A percentile compares a stretch with the other conserved stretches of the same genome.
Conservation (phyloP, 306 rosid genomes). For the Corylus heterophylla region DNA sequence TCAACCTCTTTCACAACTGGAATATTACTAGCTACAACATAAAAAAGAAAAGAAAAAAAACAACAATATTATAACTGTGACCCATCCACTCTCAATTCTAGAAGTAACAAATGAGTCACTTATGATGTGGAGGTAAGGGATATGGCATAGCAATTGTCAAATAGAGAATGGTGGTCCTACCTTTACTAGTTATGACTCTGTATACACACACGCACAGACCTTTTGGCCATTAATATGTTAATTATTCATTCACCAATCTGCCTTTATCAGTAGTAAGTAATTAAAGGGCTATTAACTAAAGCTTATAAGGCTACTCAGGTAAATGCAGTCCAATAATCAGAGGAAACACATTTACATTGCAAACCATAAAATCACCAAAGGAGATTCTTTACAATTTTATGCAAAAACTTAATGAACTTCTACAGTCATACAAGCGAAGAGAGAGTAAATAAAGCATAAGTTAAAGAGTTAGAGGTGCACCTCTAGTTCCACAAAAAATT, state of each 20-base stretch:
- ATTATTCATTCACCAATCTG: neutral
- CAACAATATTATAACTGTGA: conserved; percentile 1
- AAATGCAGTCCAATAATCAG: neutral
- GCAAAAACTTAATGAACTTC: neutral
- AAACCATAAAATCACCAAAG: neutral
- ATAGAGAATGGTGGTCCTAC: neutral
- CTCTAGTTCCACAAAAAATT: neutral
- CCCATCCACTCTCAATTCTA: neutral
- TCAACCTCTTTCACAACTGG: conserved; percentile 79
- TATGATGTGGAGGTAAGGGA: neutral
- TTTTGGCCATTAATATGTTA: neutral
- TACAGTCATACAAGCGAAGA: neutral
- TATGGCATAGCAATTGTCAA: neutral
- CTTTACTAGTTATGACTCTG: neutral
- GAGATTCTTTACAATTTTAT: neutral
- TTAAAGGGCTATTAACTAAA: neutral
- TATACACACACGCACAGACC: neutral
- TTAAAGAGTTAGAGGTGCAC: neutral
- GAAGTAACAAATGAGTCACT: neutral
- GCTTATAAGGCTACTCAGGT: neutral
- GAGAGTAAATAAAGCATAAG: neutral
- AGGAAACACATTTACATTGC: neutral
- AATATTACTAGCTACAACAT: conserved; percentile 64
- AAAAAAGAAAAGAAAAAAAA: neutral
- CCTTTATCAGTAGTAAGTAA: neutral